These are phyloP conservation scores for Teunomyces cretensis DNA, from an alignment of 805 yeast species.

Conservation along the genomic window DNA sequence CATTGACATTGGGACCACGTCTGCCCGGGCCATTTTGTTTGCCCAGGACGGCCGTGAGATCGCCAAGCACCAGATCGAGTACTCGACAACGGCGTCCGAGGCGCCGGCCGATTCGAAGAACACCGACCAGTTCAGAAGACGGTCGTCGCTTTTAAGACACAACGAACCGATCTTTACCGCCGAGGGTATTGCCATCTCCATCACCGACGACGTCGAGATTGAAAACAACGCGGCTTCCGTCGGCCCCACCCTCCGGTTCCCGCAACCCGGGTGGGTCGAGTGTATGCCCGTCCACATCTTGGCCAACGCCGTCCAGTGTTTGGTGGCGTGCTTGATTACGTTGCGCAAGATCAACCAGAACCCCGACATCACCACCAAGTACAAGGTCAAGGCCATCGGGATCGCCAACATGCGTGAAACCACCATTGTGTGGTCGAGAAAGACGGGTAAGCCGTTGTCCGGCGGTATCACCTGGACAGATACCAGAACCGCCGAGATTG, in stretches of 20 bases:
- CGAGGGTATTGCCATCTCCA: conserved; percentile 70
- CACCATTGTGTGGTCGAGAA: conserved; percentile 80
- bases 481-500: conserved; percentile 76
- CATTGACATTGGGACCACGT: conserved; percentile 89
- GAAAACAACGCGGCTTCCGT: conserved; percentile 53
- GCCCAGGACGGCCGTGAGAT: conserved; percentile 70
- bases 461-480: conserved; percentile 97
- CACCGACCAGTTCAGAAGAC: conserved; percentile 47
- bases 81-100: conserved; percentile 69
- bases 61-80: conserved; percentile 88
- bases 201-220: conserved; percentile 57
- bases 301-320: conserved; percentile 77
- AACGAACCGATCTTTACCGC: conserved; percentile 64
- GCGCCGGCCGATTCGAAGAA: conserved; percentile 42
- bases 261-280: conserved; percentile 91
- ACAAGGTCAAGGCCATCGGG: conserved; percentile 72
- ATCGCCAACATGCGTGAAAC: conserved; percentile 97
- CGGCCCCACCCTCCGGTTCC: conserved; percentile 73
- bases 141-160: conserved; percentile 44
- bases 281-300: conserved; percentile 84
- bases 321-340: conserved; percentile 61
- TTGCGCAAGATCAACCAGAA: conserved; percentile 56
- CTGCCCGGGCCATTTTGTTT: conserved; percentile 85
- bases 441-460: conserved; percentile 77
- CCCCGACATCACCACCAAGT: conserved; percentile 51